Percentiles rank a stretch among this genome's conserved stretches.
Evolutionary conservation across 345 rosid genomes (phyloP).

Genomic region (Nephelium lappaceum): DNA sequence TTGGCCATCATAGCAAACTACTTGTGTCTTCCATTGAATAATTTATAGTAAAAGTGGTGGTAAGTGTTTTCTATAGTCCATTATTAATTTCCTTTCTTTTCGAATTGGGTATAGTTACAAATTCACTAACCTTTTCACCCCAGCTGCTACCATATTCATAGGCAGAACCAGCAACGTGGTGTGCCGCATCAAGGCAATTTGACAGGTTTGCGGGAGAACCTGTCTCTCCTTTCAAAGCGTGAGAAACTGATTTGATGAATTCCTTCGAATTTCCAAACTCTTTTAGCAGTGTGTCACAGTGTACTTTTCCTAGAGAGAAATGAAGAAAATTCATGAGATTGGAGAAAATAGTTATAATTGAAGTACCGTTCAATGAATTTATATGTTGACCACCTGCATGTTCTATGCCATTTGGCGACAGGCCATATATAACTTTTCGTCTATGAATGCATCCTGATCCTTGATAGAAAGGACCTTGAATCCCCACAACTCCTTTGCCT

Average conservation of each 20-base stretch:
- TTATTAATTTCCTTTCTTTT: too few relatives aligned
- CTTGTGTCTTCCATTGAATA: too few relatives aligned
- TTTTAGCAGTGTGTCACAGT: neutral
- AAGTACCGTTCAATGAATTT: slow-evolving; percentile 19
- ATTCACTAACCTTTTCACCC: slow-evolving; percentile 53
- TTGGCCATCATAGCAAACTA: too few relatives aligned
- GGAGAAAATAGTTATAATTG: neutral
- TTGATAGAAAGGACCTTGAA: slow-evolving; percentile 52
- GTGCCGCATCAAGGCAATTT: slow-evolving; percentile 37
- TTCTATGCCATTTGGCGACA: slow-evolving; percentile 33
- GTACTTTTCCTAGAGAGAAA: slow-evolving; percentile 26
- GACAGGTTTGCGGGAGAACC: slow-evolving; percentile 11
- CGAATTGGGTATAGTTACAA: too few relatives aligned
- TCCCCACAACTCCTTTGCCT: slow-evolving; percentile 48
- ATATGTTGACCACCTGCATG: slow-evolving; percentile 6
- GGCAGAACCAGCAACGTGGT: slow-evolving; percentile 41
- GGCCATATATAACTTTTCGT: slow-evolving; percentile 63
- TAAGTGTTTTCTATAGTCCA: too few relatives aligned
- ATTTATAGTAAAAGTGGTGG: too few relatives aligned
- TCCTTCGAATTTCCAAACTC: slow-evolving; percentile 56
- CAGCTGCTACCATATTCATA: slow-evolving; percentile 54
- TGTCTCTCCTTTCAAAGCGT: slow-evolving; percentile 47
- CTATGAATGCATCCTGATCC: slow-evolving; percentile 74
- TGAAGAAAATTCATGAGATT: too few relatives aligned
- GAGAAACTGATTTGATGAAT: slow-evolving; percentile 35